phyloP scores from a whole-genome alignment of 352 stramenopile genomes.

The Aphanomyces stellatus region DNA sequence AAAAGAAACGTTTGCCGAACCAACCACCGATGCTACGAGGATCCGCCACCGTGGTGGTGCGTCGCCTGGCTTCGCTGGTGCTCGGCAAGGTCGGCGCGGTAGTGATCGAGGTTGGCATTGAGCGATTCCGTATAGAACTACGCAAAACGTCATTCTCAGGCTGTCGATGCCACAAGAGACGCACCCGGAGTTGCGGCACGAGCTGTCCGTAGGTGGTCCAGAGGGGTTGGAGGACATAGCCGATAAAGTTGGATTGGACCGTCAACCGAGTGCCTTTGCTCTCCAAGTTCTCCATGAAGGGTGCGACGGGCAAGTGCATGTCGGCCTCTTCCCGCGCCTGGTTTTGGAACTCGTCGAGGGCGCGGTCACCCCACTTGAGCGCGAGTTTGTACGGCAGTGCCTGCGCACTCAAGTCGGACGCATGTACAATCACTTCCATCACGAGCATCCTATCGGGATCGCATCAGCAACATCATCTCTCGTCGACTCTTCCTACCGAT shows the following conservation, averaged over 20 bases:
- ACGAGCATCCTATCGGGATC: conserved; percentile 26
- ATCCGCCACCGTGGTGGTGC: not conserved
- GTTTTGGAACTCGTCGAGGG: conserved; percentile 63
- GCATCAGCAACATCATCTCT: not conserved
- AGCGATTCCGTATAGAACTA: conserved; percentile 41
- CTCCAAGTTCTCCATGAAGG: conserved; percentile 68
- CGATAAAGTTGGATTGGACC: conserved; percentile 68
- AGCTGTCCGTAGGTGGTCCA: conserved; percentile 44
- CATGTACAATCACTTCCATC: conserved; percentile 56
- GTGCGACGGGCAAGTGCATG: conserved; percentile 47
- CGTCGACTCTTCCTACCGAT: conserved; percentile 5
- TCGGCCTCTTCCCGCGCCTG: conserved; percentile 58
- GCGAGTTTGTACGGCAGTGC: conserved; percentile 46
- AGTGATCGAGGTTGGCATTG: conserved; percentile 51
- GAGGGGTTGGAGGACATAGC: conserved; percentile 66
- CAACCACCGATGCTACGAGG: not conserved
- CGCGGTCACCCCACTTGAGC: conserved; percentile 45
- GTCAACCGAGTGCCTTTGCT: conserved; percentile 46
- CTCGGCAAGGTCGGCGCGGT: conserved; percentile 48
- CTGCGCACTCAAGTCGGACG: conserved; percentile 61
- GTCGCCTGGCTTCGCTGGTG: conserved; percentile 25
- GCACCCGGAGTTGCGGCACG: conserved; percentile 36
- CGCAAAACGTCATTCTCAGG: not conserved
- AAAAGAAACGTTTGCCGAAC: too few relatives aligned
- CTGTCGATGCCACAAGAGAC: not conserved